These are phyloP conservation scores for Conringia planisiliqua DNA, from an alignment of 345 rosid genomes.

Conservation along the genomic window DNA sequence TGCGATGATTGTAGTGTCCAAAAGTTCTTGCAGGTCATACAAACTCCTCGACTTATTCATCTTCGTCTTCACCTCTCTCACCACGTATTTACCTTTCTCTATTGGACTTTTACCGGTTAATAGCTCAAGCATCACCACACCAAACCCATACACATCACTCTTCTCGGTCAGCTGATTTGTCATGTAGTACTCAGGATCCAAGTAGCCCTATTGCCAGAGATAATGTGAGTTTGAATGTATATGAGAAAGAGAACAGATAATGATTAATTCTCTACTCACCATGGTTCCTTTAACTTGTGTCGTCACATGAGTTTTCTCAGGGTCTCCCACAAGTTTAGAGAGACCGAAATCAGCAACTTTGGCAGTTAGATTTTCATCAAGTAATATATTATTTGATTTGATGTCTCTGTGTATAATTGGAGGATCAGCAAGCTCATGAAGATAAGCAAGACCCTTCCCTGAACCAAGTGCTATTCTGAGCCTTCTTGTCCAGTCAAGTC, in stretches of 20 bases:
- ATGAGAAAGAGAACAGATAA: background rate
- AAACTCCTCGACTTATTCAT: conserved; percentile 55
- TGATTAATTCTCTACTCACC: conserved; percentile 46
- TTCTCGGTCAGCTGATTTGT: conserved; percentile 86
- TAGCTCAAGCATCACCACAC: conserved; percentile 79
- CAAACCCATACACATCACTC: conserved; percentile 94
- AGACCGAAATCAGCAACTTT: conserved; percentile 96
- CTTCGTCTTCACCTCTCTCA: conserved; percentile 59
- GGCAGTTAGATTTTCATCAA: conserved; percentile 73
- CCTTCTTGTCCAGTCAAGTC: conserved; percentile 75
- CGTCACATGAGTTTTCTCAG: conserved; percentile 63
- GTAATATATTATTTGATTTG: conserved; percentile 75
- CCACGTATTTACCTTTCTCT: conserved; percentile 78
- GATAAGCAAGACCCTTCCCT: conserved; percentile 79
- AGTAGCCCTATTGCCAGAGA: conserved; percentile 51
- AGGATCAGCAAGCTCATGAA: conserved; percentile 93
- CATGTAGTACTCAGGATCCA: conserved; percentile 97
- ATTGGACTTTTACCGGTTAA: conserved; percentile 69
- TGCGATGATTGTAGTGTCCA: conserved; percentile 55
- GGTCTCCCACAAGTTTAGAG: conserved; percentile 61
- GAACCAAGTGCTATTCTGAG: conserved; percentile 77
- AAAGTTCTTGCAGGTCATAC: conserved; percentile 58
- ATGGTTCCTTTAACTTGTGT: conserved; percentile 98
- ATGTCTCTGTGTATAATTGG: conserved; percentile 95
- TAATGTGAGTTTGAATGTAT: background rate